Evolutionary conservation across 2,329 filamentous ascomycete genomes (phyloP).

Genomic region (Dactylellina sp.): DNA sequence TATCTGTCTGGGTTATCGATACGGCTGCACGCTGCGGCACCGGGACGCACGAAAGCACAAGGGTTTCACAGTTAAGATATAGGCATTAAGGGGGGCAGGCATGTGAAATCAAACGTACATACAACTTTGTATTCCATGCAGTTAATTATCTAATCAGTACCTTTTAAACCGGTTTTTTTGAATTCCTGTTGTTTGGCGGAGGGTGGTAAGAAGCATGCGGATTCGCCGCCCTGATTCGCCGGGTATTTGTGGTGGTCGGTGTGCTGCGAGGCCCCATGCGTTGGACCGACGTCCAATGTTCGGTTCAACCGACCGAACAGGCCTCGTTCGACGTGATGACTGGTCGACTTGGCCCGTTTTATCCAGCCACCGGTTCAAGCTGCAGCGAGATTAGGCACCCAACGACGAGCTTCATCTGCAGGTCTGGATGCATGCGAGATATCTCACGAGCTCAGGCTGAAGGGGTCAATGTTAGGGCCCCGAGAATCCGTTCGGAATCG

Average conservation of each 20-base stretch:
- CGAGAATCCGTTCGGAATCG: constrained; percentile 8
- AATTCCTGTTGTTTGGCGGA: not conserved
- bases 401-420: not conserved
- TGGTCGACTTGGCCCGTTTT: not conserved
- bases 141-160: no score
- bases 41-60: no score
- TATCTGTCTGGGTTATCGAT: no score
- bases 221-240: not conserved
- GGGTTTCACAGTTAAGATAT: no score
- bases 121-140: no score
- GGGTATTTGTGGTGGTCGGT: not conserved
- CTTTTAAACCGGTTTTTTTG: no score
- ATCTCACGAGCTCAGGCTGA: not conserved
- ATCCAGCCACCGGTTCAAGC: not conserved
- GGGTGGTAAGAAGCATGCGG: no score
- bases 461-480: not conserved
- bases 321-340: not conserved
- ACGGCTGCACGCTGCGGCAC: no score
- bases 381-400: constrained; percentile 8
- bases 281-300: not conserved
- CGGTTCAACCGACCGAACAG: not conserved
- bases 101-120: no score
- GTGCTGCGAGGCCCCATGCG: no score
- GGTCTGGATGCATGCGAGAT: not conserved
- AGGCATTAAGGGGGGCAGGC: no score